Evolutionary conservation across 148 eudicot genomes (phyloP), one percentile per base, ranked within the genome.

Genomic region (Chenopodium album): DNA sequence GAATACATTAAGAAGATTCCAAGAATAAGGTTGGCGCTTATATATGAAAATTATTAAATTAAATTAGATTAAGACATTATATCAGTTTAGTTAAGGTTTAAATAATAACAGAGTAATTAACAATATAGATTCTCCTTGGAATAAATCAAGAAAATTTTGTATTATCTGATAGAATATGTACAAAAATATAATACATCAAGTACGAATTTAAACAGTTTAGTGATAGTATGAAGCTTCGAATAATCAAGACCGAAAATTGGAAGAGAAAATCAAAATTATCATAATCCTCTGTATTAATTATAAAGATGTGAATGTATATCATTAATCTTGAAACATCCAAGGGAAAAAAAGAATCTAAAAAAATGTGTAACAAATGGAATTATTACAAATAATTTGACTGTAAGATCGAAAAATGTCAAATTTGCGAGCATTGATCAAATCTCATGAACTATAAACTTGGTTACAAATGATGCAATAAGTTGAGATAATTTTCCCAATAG

Each of bases 381-480:
- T 32, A 69, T 17, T 69, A 69, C 73, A 69, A 17, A 23, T 69
- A 32, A 3, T 16, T 69, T 16, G 6, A 69, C 66, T 20, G n/a
- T 22, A 62, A 62, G 66, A 41, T 41, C 44, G 44, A 41, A 62
- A 62, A 22, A 20, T 20, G 63, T 59, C 63, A 16, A 59, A 14
- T 59, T 59, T 17, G 63, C 4, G 20, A 19, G 7, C 4, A 41
- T 41, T 41, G 44, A 50, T 50, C 16, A 50, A 50, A 14, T 50
- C 44, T 69, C 19, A 70, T 70, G 29, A 16, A 17, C 31, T 79
- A 20, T 86, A 87, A 22, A 85, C 70, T 76, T 82, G 68, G 37
- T 80, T 75, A 82, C 98, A 92, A 7, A 89, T 72, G 20, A 92
- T 76, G 85, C 98, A 92, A 50, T 85, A 80, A 37, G 80, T 81